phyloP scores from a whole-genome alignment of 305 asterid genomes.

The Striga hermonthica region DNA sequence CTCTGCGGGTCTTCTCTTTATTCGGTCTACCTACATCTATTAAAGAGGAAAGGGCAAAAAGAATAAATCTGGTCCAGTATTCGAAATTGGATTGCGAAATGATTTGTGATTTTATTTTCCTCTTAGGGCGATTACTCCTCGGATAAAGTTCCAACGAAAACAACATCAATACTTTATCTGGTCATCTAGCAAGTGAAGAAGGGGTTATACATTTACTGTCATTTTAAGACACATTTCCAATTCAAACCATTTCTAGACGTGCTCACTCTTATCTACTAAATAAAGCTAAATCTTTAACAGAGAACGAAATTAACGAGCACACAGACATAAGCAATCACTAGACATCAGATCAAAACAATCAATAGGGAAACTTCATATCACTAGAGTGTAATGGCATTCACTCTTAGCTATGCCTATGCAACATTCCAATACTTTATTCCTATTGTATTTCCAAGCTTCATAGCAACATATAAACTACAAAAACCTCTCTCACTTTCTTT shows the following conservation, averaged over 20 bases:
- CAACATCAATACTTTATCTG: constrained; percentile 10
- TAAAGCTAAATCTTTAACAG: not conserved
- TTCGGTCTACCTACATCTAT: constrained; percentile 18
- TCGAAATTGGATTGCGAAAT: constrained; percentile 15
- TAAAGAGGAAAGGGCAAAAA: not conserved
- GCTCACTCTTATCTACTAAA: not conserved
- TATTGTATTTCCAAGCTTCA: constrained; percentile 6
- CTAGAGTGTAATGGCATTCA: not conserved
- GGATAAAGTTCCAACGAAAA: not conserved
- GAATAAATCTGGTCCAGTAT: not conserved
- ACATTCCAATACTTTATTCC: not conserved
- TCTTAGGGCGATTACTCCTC: constrained; percentile 8
- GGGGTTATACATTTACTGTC: not conserved
- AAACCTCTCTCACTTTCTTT: not conserved
- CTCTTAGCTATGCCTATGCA: not conserved
- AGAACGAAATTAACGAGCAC: not conserved
- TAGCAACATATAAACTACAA: not conserved
- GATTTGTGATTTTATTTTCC: constrained; percentile 21
- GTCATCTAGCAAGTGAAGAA: not conserved
- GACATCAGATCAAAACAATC: not conserved
- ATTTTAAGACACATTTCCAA: not conserved
- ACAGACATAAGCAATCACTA: not conserved
- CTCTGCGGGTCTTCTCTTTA: constrained; percentile 1
- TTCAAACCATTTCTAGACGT: not conserved
- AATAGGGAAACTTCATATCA: constrained; percentile 12